A percentile compares a stretch with the other conserved stretches of the same genome.
These are phyloP conservation scores for Eustoma russellianum DNA, from an alignment of 257 asterid species.

Conservation along the genomic window DNA sequence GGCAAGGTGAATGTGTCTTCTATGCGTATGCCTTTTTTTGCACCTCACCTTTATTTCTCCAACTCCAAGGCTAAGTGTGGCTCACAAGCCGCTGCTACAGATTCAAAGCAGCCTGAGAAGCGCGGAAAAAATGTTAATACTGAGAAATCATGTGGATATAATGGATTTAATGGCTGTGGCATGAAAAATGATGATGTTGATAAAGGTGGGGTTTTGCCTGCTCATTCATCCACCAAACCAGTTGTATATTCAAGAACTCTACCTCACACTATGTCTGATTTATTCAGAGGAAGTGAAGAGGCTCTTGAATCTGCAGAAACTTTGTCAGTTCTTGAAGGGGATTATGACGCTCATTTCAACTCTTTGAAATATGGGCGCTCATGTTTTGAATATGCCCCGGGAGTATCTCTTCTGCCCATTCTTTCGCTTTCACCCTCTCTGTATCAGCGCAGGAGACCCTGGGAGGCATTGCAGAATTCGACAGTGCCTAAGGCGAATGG, in stretches of 20 bases:
- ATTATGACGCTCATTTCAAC: conserved; percentile 34
- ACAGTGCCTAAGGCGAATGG: conserved; percentile 37
- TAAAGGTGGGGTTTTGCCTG: conserved; percentile 8
- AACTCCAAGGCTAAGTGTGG: conserved; percentile 10
- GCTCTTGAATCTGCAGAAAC: conserved; percentile 21
- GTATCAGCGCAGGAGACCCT: conserved; percentile 18
- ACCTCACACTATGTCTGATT: conserved; percentile 10
- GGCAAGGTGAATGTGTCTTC: conserved; percentile 12
- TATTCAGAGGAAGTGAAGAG: conserved; percentile 18
- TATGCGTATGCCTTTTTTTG: conserved; percentile 12
- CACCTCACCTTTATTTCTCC: conserved; percentile 35
- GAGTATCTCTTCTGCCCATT: conserved; percentile 25
- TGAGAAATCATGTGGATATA: conserved; percentile 12
- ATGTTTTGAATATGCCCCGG: conserved; percentile 27
- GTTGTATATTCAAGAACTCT: conserved; percentile 14
- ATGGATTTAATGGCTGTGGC: conserved; percentile 15
- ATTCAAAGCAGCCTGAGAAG: conserved; percentile 15
- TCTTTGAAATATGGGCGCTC: conserved; percentile 36
- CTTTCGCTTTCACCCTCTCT: conserved; percentile 22
- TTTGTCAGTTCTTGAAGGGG: conserved; percentile 56
- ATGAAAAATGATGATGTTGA: conserved; percentile 10
- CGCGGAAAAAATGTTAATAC: conserved; percentile 15
- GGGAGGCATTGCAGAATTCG: conserved; percentile 31
- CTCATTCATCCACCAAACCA: not conserved
- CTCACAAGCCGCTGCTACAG: conserved; percentile 6